Evolutionary conservation across 2,329 filamentous ascomycete genomes (phyloP), one percentile per base, ranked within the genome.

Genomic region (Coniochaeta sp.): DNA sequence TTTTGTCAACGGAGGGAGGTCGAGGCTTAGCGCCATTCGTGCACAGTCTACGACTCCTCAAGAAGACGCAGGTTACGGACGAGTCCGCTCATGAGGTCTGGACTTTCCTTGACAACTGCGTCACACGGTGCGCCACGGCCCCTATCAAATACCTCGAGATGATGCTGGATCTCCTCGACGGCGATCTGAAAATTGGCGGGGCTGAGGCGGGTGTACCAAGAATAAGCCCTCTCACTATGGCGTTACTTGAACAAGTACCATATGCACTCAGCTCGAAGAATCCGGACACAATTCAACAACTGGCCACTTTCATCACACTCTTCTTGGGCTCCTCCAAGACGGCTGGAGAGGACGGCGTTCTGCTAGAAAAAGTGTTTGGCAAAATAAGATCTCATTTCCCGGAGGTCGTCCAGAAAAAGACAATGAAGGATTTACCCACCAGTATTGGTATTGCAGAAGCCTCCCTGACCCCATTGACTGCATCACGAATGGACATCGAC

Each of bases 131-230:
- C 65, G 87, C 87, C 17, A 86, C 77, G 2, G 88, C 88, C 26
- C 89, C 91, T 0, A 88, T 96, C 68, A 96, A 91, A 69, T 93
- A 96, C 68, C 85, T 95, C 31, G 89, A 95, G 62, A 77, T 86
- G 68, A 73, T 90, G 28, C 80, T 86, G 59, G 80, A 84, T 44
- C 65, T 82, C 1, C 65, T 73, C 62, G 71, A 75, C 59, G 19
- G 17, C 33, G 14, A 16, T 36, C 11, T 31, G 9, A 9, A 31
- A 52, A 17, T 16, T 17, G 47, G 22, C 9, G 71, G 77, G 50
- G 66, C 76, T 1, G 65, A 69, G 33, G 72, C 69, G 4, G 65
- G 66, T 3, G 69, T 69, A 14, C 67, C 67, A 50, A 64, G 70
- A 44, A 71, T 84, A 12, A 91, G 89, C 65, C 80, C 91, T 19